Base-by-base conservation (phyloP, 2,329 filamentous ascomycete species). In the Thielaviopsis euricoi region DNA sequence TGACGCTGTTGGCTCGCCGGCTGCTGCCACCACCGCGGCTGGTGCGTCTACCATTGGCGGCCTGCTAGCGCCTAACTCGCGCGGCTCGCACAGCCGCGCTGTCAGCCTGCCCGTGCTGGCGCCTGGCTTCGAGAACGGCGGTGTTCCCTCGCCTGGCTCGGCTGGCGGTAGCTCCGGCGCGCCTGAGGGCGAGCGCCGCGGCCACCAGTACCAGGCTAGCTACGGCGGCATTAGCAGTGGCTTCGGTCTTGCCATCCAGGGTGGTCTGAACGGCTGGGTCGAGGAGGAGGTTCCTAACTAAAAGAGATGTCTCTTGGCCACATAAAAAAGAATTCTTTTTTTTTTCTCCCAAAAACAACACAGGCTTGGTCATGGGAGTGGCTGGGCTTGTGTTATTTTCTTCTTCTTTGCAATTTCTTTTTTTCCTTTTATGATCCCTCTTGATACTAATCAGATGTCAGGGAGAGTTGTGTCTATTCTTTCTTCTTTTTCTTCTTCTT, bases 51-150 rank as follows among this genome's bases (percentile, higher is more conserved):
- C 83, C 1, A 85, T 90, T 61, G 85, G 86, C 50, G 86, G 87
- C 7, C 79, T 94, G 43, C 77, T 93, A 55, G 85, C 87, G 2
- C 87, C 87, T 1, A 83, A 80, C 57, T 68, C 72, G 15, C 76
- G 81, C 37, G 74, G 77, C 33, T 79, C 80, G 62, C 81, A 85
- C 70, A 91, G 82, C 66, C 85, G 93, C 43, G 89, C 93, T 37
- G 89, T 96, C 60, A 95, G 89, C 68, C 74, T 98, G 66, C 93
- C 93, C 1, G 81, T 79, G 5, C 76, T 86, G 57, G 81, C 80
- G 0, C 80, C 81, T 19, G 79, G 78, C 17, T 80, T 82, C 57
- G 79, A 83, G 68, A 82, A 82, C 56, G 77, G 78, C 50, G 75
- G 74, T 58, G 76, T 71, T 62, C 73, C 74, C 48, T 74, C 72